A percentile compares a stretch with the other conserved stretches of the same genome.
Evolutionary conservation across 2,329 filamentous ascomycete species (phyloP).

Genomic region (Pseudocercospora cruenta): DNA sequence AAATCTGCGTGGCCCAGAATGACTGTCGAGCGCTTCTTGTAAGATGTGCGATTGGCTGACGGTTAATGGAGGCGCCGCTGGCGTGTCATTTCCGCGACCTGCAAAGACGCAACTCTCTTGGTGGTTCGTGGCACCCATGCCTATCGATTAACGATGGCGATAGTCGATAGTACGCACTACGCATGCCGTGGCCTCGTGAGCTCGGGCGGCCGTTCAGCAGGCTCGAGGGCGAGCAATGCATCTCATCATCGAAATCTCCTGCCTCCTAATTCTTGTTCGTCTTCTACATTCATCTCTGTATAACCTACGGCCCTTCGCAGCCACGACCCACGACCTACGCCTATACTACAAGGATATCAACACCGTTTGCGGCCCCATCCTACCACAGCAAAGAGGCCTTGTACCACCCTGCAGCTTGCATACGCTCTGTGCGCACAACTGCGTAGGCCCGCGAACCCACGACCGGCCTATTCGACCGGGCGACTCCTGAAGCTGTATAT

Average conservation of each 20-base stretch:
- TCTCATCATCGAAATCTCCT: neutral
- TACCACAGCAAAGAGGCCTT: conserved; percentile 5
- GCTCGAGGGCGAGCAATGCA: neutral
- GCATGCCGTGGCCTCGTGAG: neutral
- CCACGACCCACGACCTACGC: conserved; percentile 12
- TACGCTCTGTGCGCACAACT: conserved; percentile 15
- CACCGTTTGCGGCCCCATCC: conserved; percentile 13
- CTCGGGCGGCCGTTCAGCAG: conserved; percentile 1
- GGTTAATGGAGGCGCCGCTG: conserved; percentile 11
- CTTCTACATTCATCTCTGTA: conserved; percentile 2
- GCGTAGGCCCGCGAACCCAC: conserved; percentile 12
- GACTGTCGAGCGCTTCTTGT: conserved; percentile 1
- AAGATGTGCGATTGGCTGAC: conserved; percentile 7
- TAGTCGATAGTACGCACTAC: neutral
- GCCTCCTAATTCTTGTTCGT: conserved; percentile 11
- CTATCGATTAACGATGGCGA: conserved; percentile 17
- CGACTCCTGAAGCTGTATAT: conserved; percentile 28
- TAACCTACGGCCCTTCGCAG: conserved; percentile 1
- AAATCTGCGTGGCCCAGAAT: neutral
- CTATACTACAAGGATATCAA: conserved; percentile 14
- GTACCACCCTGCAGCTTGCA: conserved; percentile 23
- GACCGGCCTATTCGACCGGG: conserved; percentile 11
- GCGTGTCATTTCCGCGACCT: conserved; percentile 21
- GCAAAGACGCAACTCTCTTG: neutral
- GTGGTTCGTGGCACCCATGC: conserved; percentile 22